Evolutionary conservation across 2,329 filamentous ascomycete genomes (phyloP).

Genomic region (Claviceps paspali): DNA sequence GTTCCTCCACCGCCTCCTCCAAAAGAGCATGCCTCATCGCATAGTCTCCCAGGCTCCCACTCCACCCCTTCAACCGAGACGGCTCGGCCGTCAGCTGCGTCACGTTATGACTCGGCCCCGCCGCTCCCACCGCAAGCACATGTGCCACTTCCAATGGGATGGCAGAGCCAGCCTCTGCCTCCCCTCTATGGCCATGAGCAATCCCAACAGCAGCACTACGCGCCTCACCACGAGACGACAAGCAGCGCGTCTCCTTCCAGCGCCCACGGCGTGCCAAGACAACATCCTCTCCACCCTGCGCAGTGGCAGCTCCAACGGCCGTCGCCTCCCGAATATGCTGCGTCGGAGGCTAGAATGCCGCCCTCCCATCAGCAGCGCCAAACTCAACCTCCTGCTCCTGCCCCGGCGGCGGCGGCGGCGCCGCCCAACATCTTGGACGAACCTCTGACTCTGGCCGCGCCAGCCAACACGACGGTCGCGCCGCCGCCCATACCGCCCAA

Average conservation of each 20-base stretch:
- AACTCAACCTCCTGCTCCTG: conserved; percentile 7
- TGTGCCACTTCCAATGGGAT: neutral
- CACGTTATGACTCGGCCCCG: conserved; percentile 33
- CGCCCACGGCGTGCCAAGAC: conserved; percentile 2
- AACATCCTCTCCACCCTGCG: conserved; percentile 8
- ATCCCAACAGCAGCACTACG: conserved; percentile 8
- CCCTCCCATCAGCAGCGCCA: conserved; percentile 6
- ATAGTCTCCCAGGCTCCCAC: conserved; percentile 9
- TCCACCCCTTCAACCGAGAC: conserved; percentile 12
- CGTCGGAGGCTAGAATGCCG: conserved; percentile 4
- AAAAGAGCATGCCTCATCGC: conserved; percentile 16
- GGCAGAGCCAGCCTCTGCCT: conserved; percentile 7
- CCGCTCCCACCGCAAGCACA: conserved; percentile 24
- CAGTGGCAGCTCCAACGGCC: conserved; percentile 9
- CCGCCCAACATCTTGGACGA: conserved; percentile 41
- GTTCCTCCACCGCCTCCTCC: conserved; percentile 39
- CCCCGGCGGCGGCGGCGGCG: conserved; percentile 12
- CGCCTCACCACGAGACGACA: neutral
- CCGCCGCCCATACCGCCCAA: conserved; percentile 88
- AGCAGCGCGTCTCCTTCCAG: neutral
- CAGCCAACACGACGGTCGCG: conserved; percentile 34
- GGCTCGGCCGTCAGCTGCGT: conserved; percentile 11
- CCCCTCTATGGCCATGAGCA: conserved; percentile 4
- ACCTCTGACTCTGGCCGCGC: conserved; percentile 35
- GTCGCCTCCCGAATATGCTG: conserved; percentile 7